A percentile compares a stretch with the other conserved stretches of the same genome.
Evolutionary conservation across 768 basidiomycete genomes (phyloP).

Genomic region (Trametes cubensis): DNA sequence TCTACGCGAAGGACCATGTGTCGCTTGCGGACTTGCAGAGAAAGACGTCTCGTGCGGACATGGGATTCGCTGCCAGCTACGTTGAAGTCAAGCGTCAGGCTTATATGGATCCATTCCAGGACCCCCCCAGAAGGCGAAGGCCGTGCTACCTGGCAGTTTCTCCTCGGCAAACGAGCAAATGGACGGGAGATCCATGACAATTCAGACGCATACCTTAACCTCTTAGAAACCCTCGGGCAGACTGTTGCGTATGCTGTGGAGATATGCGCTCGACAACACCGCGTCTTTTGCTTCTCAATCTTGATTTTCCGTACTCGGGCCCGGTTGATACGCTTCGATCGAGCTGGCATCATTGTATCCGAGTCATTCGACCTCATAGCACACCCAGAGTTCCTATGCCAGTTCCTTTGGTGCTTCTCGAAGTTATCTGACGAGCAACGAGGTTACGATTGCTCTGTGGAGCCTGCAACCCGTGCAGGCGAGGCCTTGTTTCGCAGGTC

Average conservation of each 20-base stretch:
- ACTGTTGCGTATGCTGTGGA: constrained; percentile 4
- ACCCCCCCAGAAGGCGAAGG: not conserved
- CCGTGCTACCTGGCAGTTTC: not conserved
- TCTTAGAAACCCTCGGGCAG: not conserved
- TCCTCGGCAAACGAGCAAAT: not conserved
- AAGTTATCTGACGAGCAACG: constrained; percentile 19
- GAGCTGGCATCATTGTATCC: constrained; percentile 37
- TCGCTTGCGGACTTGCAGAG: not conserved
- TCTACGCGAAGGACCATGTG: not conserved
- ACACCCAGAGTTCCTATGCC: constrained; percentile 27
- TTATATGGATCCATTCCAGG: not conserved
- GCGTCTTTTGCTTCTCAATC: constrained; percentile 34
- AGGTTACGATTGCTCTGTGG: constrained; percentile 28
- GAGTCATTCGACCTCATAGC: constrained; percentile 31
- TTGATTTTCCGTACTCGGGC: constrained; percentile 31
- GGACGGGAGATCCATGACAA: not conserved
- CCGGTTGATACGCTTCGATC: constrained; percentile 39
- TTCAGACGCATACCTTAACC: too few species aligned
- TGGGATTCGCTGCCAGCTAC: not conserved
- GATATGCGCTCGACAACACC: constrained; percentile 33
- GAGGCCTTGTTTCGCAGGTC: not conserved
- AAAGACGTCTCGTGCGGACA: not conserved
- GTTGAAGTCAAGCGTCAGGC: not conserved
- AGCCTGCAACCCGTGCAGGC: not conserved
- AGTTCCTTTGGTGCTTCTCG: constrained; percentile 38